Evolutionary conservation across 768 basidiomycete genomes (phyloP).

Genomic region (Collybiopsis luxurians): DNA sequence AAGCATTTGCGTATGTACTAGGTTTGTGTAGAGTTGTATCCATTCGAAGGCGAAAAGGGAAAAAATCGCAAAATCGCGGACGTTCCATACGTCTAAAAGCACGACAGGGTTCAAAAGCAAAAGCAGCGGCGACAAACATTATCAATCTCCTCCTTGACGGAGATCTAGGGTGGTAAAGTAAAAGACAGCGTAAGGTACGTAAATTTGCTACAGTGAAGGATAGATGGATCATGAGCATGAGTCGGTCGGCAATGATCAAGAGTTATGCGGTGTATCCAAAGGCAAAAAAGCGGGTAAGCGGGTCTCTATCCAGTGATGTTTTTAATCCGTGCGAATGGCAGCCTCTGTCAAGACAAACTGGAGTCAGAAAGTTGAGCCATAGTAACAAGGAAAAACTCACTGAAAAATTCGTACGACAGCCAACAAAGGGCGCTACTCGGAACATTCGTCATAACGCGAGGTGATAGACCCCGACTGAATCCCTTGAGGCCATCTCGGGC

Average conservation of each 20-base stretch:
- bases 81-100: too few relatives aligned
- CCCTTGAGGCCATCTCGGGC: constrained; percentile 81
- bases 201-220: background rate
- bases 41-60: too few relatives aligned
- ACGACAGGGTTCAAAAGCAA: too few relatives aligned
- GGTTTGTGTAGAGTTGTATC: too few relatives aligned
- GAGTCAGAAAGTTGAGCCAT: background rate
- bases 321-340: constrained; percentile 54
- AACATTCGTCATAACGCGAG: constrained; percentile 91
- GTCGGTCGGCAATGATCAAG: background rate
- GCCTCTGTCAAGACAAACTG: constrained; percentile 42
- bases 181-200: background rate
- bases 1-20: too few relatives aligned
- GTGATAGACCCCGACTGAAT: constrained; percentile 83
- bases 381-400: constrained; percentile 47
- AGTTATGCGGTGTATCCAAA: too few relatives aligned
- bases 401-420: constrained; percentile 98
- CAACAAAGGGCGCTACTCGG: constrained; percentile 97
- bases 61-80: too few relatives aligned
- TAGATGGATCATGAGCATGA: background rate
- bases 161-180: constrained; percentile 1
- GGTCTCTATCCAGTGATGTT: constrained; percentile 3
- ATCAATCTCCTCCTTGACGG: background rate
- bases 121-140: background rate
- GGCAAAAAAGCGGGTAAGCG: too few relatives aligned